Percentiles rank a stretch among this genome's conserved stretches.
Evolutionary conservation across 2,329 filamentous ascomycete genomes (phyloP).

Genomic region (Huntiella abstrusa): DNA sequence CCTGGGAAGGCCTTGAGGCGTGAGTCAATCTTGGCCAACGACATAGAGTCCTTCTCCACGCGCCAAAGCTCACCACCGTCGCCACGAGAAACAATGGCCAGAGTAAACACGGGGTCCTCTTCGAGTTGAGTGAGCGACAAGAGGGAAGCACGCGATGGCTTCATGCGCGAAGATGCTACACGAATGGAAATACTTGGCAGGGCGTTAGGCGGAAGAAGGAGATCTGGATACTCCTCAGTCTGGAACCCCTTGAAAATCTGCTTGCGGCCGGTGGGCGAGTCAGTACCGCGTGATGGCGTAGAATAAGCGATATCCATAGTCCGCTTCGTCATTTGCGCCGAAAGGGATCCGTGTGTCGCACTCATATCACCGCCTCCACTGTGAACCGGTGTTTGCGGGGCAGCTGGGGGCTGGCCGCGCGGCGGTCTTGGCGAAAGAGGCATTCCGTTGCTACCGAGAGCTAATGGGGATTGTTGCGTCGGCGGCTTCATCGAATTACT

Average conservation of each 20-base stretch:
- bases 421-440: slow-evolving; percentile 56
- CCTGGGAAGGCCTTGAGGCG: slow-evolving; percentile 50
- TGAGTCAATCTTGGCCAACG: slow-evolving; percentile 65
- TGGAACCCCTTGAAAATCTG: slow-evolving; percentile 59
- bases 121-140: slow-evolving; percentile 63
- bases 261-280: slow-evolving; percentile 25
- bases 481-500: too few relatives aligned
- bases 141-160: slow-evolving; percentile 72
- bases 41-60: slow-evolving; percentile 75
- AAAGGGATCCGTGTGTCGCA: slow-evolving; percentile 12
- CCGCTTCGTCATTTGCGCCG: slow-evolving; percentile 17
- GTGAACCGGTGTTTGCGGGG: slow-evolving; percentile 44
- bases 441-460: slow-evolving; percentile 22
- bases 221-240: slow-evolving; percentile 70
- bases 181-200: slow-evolving; percentile 69
- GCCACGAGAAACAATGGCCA: slow-evolving; percentile 65
- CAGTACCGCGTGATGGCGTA: slow-evolving; percentile 13
- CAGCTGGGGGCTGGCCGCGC: slow-evolving; percentile 47
- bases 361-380: neutral
- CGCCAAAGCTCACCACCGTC: slow-evolving; percentile 73
- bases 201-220: slow-evolving; percentile 74
- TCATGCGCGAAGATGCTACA: slow-evolving; percentile 87
- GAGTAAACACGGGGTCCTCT: slow-evolving; percentile 83
- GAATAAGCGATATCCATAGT: neutral
- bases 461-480: slow-evolving; percentile 39